Conservation (phyloP, 768 basidiomycete genomes). For the Suillus bovinus region DNA sequence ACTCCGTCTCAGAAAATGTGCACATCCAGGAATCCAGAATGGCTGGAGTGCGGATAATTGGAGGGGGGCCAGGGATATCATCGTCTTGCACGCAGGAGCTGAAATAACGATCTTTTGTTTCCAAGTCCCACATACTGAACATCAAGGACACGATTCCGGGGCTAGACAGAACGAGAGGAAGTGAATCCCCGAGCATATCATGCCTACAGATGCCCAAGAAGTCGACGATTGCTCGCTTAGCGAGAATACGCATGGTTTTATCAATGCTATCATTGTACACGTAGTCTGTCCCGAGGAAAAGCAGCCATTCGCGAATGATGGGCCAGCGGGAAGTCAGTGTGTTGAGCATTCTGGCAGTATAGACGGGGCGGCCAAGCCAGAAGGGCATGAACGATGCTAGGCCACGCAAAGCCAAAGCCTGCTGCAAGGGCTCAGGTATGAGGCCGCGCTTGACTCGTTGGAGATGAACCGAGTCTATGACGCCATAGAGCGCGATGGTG, state of each 20-base stretch:
- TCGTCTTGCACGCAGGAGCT: slow-evolving; percentile 10
- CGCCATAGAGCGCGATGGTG: slow-evolving; percentile 20
- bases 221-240: slow-evolving; percentile 19
- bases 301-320: slow-evolving; percentile 23
- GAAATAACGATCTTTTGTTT: slow-evolving; percentile 23
- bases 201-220: slow-evolving; percentile 24
- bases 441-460: slow-evolving; percentile 14
- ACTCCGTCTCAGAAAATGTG: slow-evolving; percentile 22
- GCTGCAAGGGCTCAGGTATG: slow-evolving; percentile 10
- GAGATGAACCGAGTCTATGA: slow-evolving; percentile 22
- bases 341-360: slow-evolving; percentile 5
- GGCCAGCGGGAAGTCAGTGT: slow-evolving; percentile 20
- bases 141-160: slow-evolving; percentile 21
- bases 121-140: slow-evolving; percentile 30
- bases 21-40: slow-evolving; percentile 31
- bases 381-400: slow-evolving; percentile 18
- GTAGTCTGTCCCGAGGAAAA: slow-evolving; percentile 25
- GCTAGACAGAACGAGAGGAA: slow-evolving; percentile 19
- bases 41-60: slow-evolving; percentile 14
- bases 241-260: slow-evolving; percentile 20
- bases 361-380: slow-evolving; percentile 7
- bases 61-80: slow-evolving; percentile 1
- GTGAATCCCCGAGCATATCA: slow-evolving; percentile 17
- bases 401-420: slow-evolving; percentile 21
- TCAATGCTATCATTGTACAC: slow-evolving; percentile 23